A percentile compares a stretch with the other conserved stretches of the same genome.
These are phyloP conservation scores for Corylus heterophylla DNA, from an alignment of 306 rosid species.

Conservation along the genomic window DNA sequence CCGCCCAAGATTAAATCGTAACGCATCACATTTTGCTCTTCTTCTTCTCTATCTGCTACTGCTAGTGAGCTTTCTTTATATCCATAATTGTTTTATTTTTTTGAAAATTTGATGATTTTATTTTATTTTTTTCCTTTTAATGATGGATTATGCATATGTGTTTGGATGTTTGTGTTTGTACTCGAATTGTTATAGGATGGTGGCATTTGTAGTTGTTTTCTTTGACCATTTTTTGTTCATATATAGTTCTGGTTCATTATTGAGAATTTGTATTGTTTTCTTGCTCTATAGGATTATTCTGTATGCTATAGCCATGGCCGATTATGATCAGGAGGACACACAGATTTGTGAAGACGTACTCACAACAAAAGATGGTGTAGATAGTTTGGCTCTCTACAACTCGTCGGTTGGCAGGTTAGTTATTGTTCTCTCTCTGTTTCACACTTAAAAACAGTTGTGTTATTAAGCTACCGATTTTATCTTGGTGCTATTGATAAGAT, in stretches of 20 bases:
- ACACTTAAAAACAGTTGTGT: background rate
- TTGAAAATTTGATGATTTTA: background rate
- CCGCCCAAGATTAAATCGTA: conserved; percentile 85
- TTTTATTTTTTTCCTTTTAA: background rate
- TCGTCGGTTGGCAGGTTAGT: conserved; percentile 84
- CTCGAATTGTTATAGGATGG: background rate
- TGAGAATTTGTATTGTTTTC: background rate
- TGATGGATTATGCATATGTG: background rate
- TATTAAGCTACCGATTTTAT: background rate
- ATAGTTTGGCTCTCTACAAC: conserved; percentile 70
- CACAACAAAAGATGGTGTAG: conserved; percentile 74
- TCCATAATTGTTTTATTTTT: background rate
- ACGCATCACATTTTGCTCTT: conserved; percentile 43
- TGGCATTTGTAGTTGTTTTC: background rate
- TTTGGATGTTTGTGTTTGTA: background rate
- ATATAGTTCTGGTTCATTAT: background rate
- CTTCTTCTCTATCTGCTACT: conserved; percentile 40
- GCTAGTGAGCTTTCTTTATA: conserved; percentile 38
- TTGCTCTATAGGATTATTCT: conserved; percentile 62
- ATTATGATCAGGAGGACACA: conserved; percentile 65
- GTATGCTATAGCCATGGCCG: conserved; percentile 83
- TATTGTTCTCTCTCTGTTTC: conserved; percentile 10
- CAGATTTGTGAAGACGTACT: conserved; percentile 52
- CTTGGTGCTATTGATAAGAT: background rate
- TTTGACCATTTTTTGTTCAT: background rate